Conservation (phyloP, 306 rosid species). For the Pyrus communis region DNA sequence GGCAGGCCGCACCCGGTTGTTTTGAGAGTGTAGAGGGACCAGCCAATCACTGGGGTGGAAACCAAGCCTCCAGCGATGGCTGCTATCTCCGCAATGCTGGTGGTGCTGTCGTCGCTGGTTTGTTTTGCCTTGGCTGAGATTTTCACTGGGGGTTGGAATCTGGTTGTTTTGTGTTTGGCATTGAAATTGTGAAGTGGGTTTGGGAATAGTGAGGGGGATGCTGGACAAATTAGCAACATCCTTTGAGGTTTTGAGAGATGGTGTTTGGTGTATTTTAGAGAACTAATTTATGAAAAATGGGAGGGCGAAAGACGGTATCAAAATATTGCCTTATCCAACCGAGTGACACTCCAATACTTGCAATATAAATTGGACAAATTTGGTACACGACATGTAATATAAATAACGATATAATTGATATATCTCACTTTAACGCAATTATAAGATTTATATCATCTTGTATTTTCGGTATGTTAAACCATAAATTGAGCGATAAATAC, state of each 20-base stretch:
- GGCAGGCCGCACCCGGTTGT: constrained; percentile 91
- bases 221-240: constrained; percentile 39
- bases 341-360: too few relatives aligned
- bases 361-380: too few relatives aligned
- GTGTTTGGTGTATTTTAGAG: neutral
- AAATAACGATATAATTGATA: too few relatives aligned
- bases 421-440: too few relatives aligned
- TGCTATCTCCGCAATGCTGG: constrained; percentile 38
- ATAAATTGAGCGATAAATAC: too few relatives aligned
- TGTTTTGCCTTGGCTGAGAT: constrained; percentile 58
- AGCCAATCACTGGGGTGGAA: constrained; percentile 69
- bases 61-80: constrained; percentile 72
- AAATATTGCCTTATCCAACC: neutral
- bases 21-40: constrained; percentile 91
- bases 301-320: neutral
- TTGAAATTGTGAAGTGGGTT: neutral
- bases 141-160: constrained; percentile 18
- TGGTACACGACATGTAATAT: too few relatives aligned
- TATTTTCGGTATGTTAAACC: rapidly evolving
- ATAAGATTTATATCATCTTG: too few relatives aligned
- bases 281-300: neutral
- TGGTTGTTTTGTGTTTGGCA: neutral
- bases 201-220: constrained; percentile 5
- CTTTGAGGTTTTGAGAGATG: constrained; percentile 12
- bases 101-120: constrained; percentile 28